Base-by-base conservation (phyloP, 1,284 basidiomycete species). In the Cryptococcus maquisensis region DNA sequence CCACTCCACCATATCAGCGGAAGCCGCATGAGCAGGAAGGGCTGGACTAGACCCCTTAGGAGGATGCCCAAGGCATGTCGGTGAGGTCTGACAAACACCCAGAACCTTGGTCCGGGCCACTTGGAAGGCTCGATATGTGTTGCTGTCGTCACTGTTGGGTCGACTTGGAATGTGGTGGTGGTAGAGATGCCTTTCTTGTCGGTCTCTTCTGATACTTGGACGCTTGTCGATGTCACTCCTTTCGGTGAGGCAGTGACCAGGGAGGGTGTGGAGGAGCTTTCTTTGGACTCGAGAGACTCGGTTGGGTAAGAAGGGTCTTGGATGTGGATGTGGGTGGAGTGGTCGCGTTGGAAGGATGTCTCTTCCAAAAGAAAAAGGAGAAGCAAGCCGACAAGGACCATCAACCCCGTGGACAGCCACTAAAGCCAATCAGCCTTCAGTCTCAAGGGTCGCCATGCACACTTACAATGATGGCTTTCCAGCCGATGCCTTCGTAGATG, bases 301-400 rank as follows among this genome's bases (percentile, higher is more conserved):
- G 16, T n/a, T 40, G n/a, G 10, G 2, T 6, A 6, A 21, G 24
- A 20, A 10, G n/a, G n/a, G n/a, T 16, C 23, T n/a, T n/a, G n/a
- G 18, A 18, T 18, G 8, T 46, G 26, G 28, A 44, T 36, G 16
- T 50, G 26, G 18, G 41, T 43, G 8, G 43, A 20, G 18, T 39
- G 46, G 21, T 54, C 56, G n/a, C 61, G 54, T 26, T 50, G 49
- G 50, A 61, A 65, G 52, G 56, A 62, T 5, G 65, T 62, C 49
- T 68, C 67, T 46, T 68, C 62, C n/a, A 61, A 50, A 52, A 66
- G 64, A 40, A 68, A 48, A 49, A 66, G 56, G 15, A 64, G 48
- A 55, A 65, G 55, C 13, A 65, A 28, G 2, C 61, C 65, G 18
- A 50, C 56, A 32, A 65, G 39, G n/a, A 53, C 45, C 39, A 40